These are phyloP conservation scores for Penicillium sclerotigenum DNA, from an alignment of 2,329 filamentous ascomycete genomes.

Conservation along the genomic window DNA sequence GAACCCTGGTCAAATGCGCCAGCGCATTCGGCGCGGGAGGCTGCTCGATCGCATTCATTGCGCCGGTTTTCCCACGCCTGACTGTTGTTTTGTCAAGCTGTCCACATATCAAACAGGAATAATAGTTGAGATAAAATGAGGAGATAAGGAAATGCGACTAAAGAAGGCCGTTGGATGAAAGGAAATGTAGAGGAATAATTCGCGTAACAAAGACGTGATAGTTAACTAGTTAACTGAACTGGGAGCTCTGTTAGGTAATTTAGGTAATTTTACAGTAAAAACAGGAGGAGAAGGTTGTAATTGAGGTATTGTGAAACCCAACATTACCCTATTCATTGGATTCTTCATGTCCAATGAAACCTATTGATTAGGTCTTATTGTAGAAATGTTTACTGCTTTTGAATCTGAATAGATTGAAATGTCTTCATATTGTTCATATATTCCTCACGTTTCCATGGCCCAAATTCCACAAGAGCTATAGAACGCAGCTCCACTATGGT, in stretches of 20 bases:
- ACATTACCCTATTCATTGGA: background rate
- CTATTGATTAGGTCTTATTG: background rate
- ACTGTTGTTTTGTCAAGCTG: conserved; percentile 2
- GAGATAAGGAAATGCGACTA: background rate
- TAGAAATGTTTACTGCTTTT: background rate
- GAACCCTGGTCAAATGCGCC: conserved; percentile 26
- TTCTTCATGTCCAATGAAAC: background rate
- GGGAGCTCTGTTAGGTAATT: background rate
- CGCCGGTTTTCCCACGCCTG: conserved; percentile 12
- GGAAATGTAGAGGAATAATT: background rate
- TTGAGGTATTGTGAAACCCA: background rate
- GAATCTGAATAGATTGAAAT: background rate
- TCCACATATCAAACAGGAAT: background rate
- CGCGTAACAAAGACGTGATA: conserved; percentile 4
- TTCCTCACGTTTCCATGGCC: background rate
- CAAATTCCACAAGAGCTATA: background rate
- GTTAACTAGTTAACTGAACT: background rate
- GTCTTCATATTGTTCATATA: background rate
- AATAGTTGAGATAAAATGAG: background rate
- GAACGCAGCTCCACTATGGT: conserved; percentile 19
- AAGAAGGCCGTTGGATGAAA: background rate
- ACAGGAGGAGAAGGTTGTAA: background rate
- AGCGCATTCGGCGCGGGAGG: conserved; percentile 23
- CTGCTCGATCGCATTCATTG: conserved; percentile 29
- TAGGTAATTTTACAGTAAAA: background rate